These are phyloP conservation scores for Persicaria maculosa DNA, from an alignment of 148 eudicot species.

Conservation along the genomic window DNA sequence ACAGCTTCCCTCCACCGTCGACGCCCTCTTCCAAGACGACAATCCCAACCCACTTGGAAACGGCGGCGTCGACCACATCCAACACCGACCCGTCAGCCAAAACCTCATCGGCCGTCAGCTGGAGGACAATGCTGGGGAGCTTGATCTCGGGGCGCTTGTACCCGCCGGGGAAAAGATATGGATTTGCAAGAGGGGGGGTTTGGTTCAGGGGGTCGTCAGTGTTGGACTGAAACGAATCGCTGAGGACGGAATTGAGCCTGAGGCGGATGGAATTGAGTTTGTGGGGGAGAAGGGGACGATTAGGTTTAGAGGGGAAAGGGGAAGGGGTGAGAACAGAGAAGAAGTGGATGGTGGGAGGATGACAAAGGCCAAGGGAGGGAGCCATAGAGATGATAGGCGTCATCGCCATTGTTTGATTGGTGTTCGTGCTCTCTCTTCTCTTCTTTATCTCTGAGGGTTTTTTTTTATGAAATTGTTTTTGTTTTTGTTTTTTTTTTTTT, in stretches of 20 bases:
- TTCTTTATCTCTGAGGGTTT: too few relatives aligned
- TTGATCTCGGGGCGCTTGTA: slow-evolving; percentile 77
- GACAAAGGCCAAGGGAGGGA: slow-evolving; percentile 6
- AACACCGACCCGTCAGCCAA: slow-evolving; percentile 33
- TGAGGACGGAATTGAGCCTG: slow-evolving; percentile 14
- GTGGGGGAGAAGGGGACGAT: not conserved
- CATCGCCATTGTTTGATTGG: not conserved
- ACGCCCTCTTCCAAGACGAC: slow-evolving; percentile 58
- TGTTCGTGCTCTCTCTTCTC: too few relatives aligned
- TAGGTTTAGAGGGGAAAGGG: not conserved
- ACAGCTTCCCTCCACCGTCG: slow-evolving; percentile 55
- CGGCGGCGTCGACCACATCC: slow-evolving; percentile 56
- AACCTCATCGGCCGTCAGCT: slow-evolving; percentile 46
- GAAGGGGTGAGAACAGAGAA: slow-evolving; percentile 1
- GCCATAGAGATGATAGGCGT: slow-evolving; percentile 7
- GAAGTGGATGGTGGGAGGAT: slow-evolving; percentile 10
- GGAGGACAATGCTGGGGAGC: slow-evolving; percentile 56
- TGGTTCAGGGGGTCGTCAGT: not conserved
- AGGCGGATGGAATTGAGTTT: slow-evolving; percentile 16
- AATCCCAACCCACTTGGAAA: slow-evolving; percentile 56
- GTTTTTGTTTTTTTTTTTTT: too few relatives aligned
- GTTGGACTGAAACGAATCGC: slow-evolving; percentile 12
- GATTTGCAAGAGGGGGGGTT: slow-evolving; percentile 5
- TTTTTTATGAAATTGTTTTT: too few relatives aligned
- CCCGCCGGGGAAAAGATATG: slow-evolving; percentile 70